These are phyloP conservation scores for Penicillium simplicissimum DNA, from an alignment of 495 filamentous ascomycete species.

Conservation along the genomic window DNA sequence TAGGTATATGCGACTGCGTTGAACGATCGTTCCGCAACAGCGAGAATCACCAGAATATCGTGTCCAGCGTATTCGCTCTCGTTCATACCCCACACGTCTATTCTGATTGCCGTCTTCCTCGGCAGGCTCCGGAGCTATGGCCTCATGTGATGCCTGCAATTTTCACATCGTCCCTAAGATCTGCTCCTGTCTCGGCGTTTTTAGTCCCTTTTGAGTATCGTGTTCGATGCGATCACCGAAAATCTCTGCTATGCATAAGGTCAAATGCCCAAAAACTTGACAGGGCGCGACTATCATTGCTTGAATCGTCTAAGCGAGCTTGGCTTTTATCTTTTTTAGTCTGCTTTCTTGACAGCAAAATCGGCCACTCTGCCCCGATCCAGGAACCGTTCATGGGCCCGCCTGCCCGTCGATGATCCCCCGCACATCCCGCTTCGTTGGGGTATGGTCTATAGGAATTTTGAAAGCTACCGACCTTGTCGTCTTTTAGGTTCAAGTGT, in stretches of 20 bases:
- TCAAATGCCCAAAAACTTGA: slow-evolving; percentile 14
- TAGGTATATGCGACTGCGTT: too few species aligned
- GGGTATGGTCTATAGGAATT: too few species aligned
- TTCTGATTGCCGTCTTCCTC: slow-evolving; percentile 8
- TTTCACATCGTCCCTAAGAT: neutral
- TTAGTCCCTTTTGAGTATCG: neutral
- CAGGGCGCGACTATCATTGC: slow-evolving; percentile 25
- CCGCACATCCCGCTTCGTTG: slow-evolving; percentile 4
- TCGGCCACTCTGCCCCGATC: neutral
- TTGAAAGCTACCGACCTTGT: too few species aligned
- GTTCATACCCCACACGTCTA: neutral
- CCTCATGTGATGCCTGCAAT: slow-evolving; percentile 16
- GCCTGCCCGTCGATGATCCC: neutral
- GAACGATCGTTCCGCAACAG: too few species aligned
- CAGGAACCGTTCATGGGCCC: slow-evolving; percentile 19
- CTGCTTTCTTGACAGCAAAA: neutral
- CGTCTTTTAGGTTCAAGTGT: too few species aligned
- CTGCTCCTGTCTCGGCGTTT: neutral
- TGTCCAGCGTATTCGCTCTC: slow-evolving; percentile 14
- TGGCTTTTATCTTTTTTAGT: slow-evolving; percentile 8
- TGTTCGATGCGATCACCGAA: neutral
- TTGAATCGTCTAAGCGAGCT: slow-evolving; percentile 28
- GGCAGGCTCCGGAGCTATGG: neutral
- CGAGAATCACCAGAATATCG: neutral
- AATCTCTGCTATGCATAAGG: neutral